These are phyloP conservation scores for Paracorniculantispora psalliotae DNA, from an alignment of 2,329 filamentous ascomycete species.

Conservation along the genomic window DNA sequence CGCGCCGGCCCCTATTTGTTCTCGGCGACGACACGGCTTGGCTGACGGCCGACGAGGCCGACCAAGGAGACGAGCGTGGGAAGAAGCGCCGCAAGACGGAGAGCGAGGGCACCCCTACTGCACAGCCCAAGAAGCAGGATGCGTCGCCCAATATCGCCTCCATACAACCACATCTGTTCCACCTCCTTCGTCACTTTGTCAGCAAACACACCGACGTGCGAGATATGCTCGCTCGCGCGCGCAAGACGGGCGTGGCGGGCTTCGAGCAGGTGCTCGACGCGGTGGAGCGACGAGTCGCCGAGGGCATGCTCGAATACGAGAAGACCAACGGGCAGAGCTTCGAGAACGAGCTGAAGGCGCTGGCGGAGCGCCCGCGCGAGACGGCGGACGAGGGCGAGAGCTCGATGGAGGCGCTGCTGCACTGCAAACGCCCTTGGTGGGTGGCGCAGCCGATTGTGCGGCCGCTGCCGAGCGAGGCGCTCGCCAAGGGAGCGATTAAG, in stretches of 20 bases:
- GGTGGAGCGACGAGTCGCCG: constrained; percentile 69
- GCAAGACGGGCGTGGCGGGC: constrained; percentile 65
- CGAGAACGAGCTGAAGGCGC: constrained; percentile 32
- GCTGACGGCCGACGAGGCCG: constrained; percentile 33
- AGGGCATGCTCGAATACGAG: constrained; percentile 66
- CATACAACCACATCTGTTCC: constrained; percentile 91
- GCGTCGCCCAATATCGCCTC: constrained; percentile 61
- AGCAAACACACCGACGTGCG: constrained; percentile 75
- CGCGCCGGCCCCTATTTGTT: constrained; percentile 67
- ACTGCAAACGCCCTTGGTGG: constrained; percentile 83
- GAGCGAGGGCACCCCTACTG: constrained; percentile 20
- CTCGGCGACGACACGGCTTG: constrained; percentile 50
- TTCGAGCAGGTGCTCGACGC: constrained; percentile 73
- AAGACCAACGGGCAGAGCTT: constrained; percentile 45
- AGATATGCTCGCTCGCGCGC: constrained; percentile 69
- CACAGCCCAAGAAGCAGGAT: constrained; percentile 25
- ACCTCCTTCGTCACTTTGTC: constrained; percentile 79
- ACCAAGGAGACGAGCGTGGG: constrained; percentile 43
- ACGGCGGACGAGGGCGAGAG: constrained; percentile 43
- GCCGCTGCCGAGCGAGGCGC: constrained; percentile 80
- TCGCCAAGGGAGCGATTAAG: constrained; percentile 73
- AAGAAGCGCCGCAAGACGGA: constrained; percentile 48
- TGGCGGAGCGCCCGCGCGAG: constrained; percentile 26
- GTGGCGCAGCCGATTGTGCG: constrained; percentile 82
- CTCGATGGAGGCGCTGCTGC: constrained; percentile 62